These are phyloP conservation scores for Cercospora sojina DNA, from an alignment of 2,329 filamentous ascomycete genomes.

Conservation along the genomic window DNA sequence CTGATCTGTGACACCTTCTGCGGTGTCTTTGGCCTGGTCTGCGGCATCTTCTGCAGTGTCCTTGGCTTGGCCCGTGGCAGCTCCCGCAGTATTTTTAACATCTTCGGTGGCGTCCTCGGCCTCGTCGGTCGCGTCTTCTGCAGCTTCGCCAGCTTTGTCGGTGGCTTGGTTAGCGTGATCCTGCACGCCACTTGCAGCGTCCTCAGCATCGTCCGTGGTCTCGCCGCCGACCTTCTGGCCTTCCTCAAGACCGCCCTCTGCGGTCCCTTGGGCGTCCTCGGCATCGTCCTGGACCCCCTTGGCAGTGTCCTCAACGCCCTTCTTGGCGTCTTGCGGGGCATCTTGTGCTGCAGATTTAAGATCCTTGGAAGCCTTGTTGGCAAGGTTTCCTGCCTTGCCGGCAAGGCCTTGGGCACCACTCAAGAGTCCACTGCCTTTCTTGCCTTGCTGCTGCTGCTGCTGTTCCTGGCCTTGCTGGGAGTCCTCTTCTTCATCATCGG, in stretches of 20 bases:
- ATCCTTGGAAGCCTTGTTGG: slow-evolving; percentile 46
- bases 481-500: slow-evolving; percentile 35
- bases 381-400: slow-evolving; percentile 48
- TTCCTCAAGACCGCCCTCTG: slow-evolving; percentile 36
- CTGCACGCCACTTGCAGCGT: slow-evolving; percentile 15
- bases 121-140: slow-evolving; percentile 31
- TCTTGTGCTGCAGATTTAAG: slow-evolving; percentile 31
- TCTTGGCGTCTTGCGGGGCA: slow-evolving; percentile 36
- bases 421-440: slow-evolving; percentile 41
- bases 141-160: slow-evolving; percentile 28
- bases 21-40: slow-evolving; percentile 27
- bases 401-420: slow-evolving; percentile 49
- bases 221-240: slow-evolving; percentile 36
- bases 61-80: slow-evolving; percentile 29
- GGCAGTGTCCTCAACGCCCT: slow-evolving; percentile 38
- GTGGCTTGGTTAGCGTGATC: slow-evolving; percentile 30
- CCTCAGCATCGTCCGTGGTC: slow-evolving; percentile 36
- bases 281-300: slow-evolving; percentile 39
- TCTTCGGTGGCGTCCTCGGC: slow-evolving; percentile 33
- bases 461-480: slow-evolving; percentile 33
- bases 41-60: slow-evolving; percentile 31
- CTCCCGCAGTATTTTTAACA: slow-evolving; percentile 28
- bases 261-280: slow-evolving; percentile 33
- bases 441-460: slow-evolving; percentile 32
- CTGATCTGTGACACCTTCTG: slow-evolving; percentile 31